Conservation (phyloP, 1,139 yeast species). For the Geotrichum citri-aurantii region DNA sequence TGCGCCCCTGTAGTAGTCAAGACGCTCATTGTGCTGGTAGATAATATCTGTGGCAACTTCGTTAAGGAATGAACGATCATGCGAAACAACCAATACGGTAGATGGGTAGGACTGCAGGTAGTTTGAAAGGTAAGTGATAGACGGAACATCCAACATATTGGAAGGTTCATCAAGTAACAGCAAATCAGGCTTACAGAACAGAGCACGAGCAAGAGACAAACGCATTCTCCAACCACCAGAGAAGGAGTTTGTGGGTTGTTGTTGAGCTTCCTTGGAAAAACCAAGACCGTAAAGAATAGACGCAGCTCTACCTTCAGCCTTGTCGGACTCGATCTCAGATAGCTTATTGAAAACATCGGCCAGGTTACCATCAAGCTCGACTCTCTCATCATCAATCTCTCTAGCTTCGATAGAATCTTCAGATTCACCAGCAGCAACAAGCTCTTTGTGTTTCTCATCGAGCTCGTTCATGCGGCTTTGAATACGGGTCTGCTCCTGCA, state of each 20-base stretch:
- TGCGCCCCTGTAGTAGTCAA: conserved; percentile 92
- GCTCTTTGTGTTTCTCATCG: conserved; percentile 59
- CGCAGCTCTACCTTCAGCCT: conserved; percentile 96
- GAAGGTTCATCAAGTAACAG: conserved; percentile 95
- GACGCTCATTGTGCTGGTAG: conserved; percentile 93
- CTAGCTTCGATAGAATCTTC: conserved; percentile 69
- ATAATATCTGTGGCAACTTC: conserved; percentile 98
- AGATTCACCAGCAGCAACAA: conserved; percentile 34
- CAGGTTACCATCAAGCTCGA: conserved; percentile 72
- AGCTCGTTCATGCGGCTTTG: conserved; percentile 71
- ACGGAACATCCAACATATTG: conserved; percentile 99
- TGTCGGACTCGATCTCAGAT: conserved; percentile 90
- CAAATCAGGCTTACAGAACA: conserved; percentile 94
- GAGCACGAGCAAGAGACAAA: conserved; percentile 93
- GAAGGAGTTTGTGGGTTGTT: conserved; percentile 75
- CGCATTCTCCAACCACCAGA: conserved; percentile 99
- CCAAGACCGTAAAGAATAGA: conserved; percentile 91
- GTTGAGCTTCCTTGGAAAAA: conserved; percentile 82
- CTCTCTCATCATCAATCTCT: conserved; percentile 82
- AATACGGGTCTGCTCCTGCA: conserved; percentile 69
- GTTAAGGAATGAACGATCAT: conserved; percentile 92
- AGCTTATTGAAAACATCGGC: conserved; percentile 76
- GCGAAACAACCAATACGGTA: conserved; percentile 92
- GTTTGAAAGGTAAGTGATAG: conserved; percentile 86
- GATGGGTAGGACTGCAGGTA: conserved; percentile 86